Base-by-base conservation (phyloP, 2,329 filamentous ascomycete species). In the Sporothrix variecibatus region DNA sequence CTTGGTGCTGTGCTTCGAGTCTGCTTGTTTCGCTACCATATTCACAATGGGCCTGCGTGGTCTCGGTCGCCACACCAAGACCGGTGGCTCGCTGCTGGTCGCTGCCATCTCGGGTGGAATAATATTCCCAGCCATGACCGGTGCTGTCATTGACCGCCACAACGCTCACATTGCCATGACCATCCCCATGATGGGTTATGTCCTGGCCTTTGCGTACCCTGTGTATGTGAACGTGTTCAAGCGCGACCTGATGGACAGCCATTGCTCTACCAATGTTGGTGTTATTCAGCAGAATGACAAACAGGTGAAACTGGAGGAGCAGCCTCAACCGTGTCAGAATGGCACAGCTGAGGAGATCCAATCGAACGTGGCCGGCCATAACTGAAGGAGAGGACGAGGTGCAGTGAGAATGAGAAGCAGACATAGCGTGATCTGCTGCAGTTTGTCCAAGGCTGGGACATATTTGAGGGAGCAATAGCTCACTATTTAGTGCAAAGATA, bases 11-110 rank as follows among this genome's bases (percentile, higher is more conserved):
- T 89, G 88, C 81, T 89, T 88, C 80, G 87, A 87, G 80, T 86
- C 84, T 0, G 87, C 88, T 77, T 87, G 86, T 80, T 90, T 90
- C 80, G 87, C 88, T 0, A 89, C 87, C 56, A 89, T 90, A 77
- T 87, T 90, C 72, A 87, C 87, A 0, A 82, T 90, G 4, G 86
- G 87, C 0, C 88, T 90, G 80, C 84, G 87, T 12, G 88, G 87
- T 0, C 83, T 90, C 1, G 88, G 87, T 23, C 84, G 85, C 34
- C 86, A 89, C 81, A 87, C 85, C 20, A 90, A 89, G 81, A 81
- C 84, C 62, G 87, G 87, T 6, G 85, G 84, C 1, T 85, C 85
- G 1, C 84, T 87, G 76, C 86, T 90, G 46, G 85, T 90, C 1
- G 86, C 84, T 1, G 86, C 85, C 65, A 87, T 90, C 4, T 84